phyloP scores from a whole-genome alignment of 2,329 filamentous ascomycete genomes.

The Pestalotiopsis sp. region DNA sequence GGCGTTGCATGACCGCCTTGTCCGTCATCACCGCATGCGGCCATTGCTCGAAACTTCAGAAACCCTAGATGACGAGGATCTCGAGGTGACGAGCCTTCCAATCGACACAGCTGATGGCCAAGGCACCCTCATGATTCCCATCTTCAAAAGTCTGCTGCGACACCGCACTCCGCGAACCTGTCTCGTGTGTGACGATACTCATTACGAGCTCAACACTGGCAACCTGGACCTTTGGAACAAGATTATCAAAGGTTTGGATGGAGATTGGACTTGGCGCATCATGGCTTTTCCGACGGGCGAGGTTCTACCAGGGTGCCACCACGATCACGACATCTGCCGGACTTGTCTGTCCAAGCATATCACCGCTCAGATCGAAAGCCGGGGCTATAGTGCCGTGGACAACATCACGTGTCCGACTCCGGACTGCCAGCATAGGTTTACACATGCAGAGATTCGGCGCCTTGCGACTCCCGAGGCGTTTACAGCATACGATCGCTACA shows the following conservation, averaged over 20 bases:
- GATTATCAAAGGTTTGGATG: constrained; percentile 13
- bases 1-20: constrained; percentile 15
- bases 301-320: constrained; percentile 14
- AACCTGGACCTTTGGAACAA: constrained; percentile 8
- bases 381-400: constrained; percentile 38
- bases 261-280: constrained; percentile 21
- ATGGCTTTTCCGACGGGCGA: constrained; percentile 15
- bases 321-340: constrained; percentile 17
- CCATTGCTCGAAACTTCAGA: constrained; percentile 7
- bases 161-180: constrained; percentile 8
- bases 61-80: background rate
- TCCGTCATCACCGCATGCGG: constrained; percentile 13
- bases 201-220: constrained; percentile 12
- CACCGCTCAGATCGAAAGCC: constrained; percentile 38
- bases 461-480: constrained; percentile 16
- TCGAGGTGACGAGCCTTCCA: background rate
- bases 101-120: constrained; percentile 13
- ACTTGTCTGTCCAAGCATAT: constrained; percentile 16
- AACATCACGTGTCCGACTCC: constrained; percentile 17
- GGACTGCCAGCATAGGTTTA: constrained; percentile 14
- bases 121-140: constrained; percentile 9
- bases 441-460: constrained; percentile 15
- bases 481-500: constrained; percentile 17
- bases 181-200: constrained; percentile 16
- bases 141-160: constrained; percentile 15